Evolutionary conservation across 2,329 filamentous ascomycete species (phyloP), one percentile per base, ranked within the genome.

Genomic region (Fusarium burgessii): DNA sequence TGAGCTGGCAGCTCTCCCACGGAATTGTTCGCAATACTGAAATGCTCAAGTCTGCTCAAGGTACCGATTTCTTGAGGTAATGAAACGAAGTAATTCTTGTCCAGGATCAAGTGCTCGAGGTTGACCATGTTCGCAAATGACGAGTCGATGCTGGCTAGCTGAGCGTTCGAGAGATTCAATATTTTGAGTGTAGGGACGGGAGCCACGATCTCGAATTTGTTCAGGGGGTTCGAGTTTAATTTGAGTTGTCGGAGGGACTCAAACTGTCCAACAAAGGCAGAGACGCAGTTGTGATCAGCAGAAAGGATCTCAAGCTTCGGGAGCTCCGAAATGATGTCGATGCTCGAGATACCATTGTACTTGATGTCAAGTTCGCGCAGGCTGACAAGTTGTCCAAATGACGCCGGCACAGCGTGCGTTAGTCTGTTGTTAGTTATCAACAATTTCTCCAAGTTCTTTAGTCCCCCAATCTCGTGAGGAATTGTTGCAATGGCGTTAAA

Each of bases 381-480:
- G 76, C 88, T 97, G 49, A 87, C 82, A 11, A 98, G 83, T n/a
- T 92, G 86, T 67, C 85, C 88, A 77, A 98, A 93, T 0, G 90
- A 88, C 3, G 88, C 83, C 12, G 94, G 93, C 38, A 98, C 89
- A 10, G 90, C 86, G 5, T 93, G 93, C 23, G 88, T 87, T 17
- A 99, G 84, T 66, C 92, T 91, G 81, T 99, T 99, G 82, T 99
- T 99, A 4, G 96, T 98, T 74, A 97, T 95, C 83, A 96, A 94
- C 33, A 99, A 88, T 70, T 95, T 91, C 81, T 98, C 96, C 40
- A 99, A 83, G 58, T 91, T 93, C 62, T 87, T 89, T 62, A 99
- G 82, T 59, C 90, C 89, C 10, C 94, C 93, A 71, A 99, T 93
- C 69, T 91, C 84, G 17, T 91, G 90, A 1, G 95, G 94, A 11